Evolutionary conservation across 202 grass and related monocot genomes (phyloP).

Genomic region (Zizania palustris): DNA sequence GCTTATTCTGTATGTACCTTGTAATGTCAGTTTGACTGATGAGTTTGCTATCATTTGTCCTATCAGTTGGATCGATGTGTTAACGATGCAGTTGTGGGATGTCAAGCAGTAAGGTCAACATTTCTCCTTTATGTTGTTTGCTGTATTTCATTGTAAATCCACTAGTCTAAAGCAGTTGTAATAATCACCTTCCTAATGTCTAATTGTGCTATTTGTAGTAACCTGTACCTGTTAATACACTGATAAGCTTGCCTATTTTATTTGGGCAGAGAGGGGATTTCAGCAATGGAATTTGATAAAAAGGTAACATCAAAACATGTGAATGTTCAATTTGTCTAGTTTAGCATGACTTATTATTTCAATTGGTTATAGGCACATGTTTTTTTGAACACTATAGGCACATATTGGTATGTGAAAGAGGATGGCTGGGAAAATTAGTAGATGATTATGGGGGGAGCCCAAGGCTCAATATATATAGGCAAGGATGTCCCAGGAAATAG

Average conservation of each 20-base stretch:
- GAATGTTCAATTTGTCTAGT: constrained; percentile 18
- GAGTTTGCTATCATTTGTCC: constrained; percentile 9
- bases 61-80: constrained; percentile 51
- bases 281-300: constrained; percentile 80
- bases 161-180: constrained; percentile 6
- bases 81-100: constrained; percentile 47
- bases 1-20: constrained; percentile 1
- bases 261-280: constrained; percentile 70
- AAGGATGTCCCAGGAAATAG: too few species aligned
- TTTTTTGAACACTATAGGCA: neutral
- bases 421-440: too few species aligned
- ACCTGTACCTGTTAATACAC: constrained; percentile 20
- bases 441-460: too few species aligned
- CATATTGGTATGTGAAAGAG: neutral
- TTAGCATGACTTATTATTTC: constrained; percentile 1
- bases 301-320: constrained; percentile 58
- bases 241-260: constrained; percentile 21
- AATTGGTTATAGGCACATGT: neutral
- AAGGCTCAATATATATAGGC: too few species aligned
- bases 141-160: constrained; percentile 15
- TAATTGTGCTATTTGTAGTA: constrained; percentile 11
- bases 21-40: constrained; percentile 13
- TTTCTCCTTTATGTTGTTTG: constrained; percentile 26
- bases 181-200: constrained; percentile 1
- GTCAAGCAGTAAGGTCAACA: constrained; percentile 37